Base-by-base conservation (phyloP, 2,329 filamentous ascomycete genomes). In the Pestalotiopsis sp. region DNA sequence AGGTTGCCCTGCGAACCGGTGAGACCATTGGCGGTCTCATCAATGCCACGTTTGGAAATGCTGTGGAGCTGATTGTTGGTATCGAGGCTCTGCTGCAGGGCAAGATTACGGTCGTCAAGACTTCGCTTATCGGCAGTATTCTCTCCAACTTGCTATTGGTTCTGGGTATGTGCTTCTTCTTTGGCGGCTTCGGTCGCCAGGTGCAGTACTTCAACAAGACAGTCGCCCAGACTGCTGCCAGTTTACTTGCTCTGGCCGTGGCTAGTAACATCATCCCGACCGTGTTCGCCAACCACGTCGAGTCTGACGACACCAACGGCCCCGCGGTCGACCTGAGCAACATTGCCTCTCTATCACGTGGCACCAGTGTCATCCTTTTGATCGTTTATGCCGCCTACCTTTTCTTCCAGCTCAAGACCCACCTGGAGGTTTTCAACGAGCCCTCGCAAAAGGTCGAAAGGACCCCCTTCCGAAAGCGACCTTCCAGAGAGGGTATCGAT, bases 121-220 rank as follows among this genome's bases (percentile, higher is more conserved):
- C 95, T 0, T 98, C 95, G 0, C 85, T 98, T 36, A 93, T 98
- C 71, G 95, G 95, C 67, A 95, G 92, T 79, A 97, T 98, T 79
- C 84, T 98, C 25, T 97, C 94, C 57, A 98, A 98, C 78, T 81
- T 98, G 69, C 87, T 97, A 3, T 88, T 97, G 14, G 93, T 97
- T 65, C 84, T 97, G 84, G 95, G 94, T 67, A 97, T 95, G 90
- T 96, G 91, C 78, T 98, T 97, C 85, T 96, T 97, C 83, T 91
- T 93, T 70, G 94, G 93, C 64, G 94, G 94, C 3, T 79, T 97
- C 73, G 91, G 92, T 69, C 89, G 95, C 36, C 77, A 88, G 36
- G 92, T 97, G 78, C 95, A 98, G 79, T 91, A 89, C 79, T 98
- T 98, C 87, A 97, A 98, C 83, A 90, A 92, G 41, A 95, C 93